A percentile compares a stretch with the other conserved stretches of the same genome.
Evolutionary conservation across 2,329 filamentous ascomycete genomes (phyloP).

Genomic region (Alternaria arborescens): DNA sequence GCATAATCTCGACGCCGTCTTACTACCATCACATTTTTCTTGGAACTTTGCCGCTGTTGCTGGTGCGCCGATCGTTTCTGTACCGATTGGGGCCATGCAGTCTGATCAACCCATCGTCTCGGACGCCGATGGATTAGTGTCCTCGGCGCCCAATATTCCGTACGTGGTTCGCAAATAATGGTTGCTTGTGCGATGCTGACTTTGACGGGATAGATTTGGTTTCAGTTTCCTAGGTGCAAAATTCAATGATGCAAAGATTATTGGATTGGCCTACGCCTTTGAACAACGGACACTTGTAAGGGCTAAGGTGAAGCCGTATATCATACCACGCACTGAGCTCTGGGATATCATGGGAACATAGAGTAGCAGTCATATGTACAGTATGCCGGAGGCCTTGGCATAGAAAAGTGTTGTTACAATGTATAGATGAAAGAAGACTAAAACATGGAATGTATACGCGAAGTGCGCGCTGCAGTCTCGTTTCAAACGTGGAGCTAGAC

Average conservation of each 20-base stretch:
- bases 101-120: neutral
- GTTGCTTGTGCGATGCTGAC: neutral
- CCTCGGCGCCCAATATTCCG: neutral
- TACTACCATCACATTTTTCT: neutral
- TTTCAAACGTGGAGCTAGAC: constrained; percentile 16
- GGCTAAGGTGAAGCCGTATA: neutral
- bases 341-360: neutral
- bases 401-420: neutral
- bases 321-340: neutral
- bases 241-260: neutral
- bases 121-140: neutral
- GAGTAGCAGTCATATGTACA: no score
- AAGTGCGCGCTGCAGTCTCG: constrained; percentile 4
- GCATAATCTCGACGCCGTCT: neutral
- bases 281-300: neutral
- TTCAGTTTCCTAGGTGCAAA: neutral
- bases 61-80: neutral
- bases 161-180: neutral
- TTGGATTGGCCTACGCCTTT: neutral
- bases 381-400: no score
- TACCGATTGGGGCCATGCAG: neutral
- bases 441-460: neutral
- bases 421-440: neutral
- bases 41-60: neutral
- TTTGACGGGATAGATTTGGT: neutral